These are phyloP conservation scores for Linum usitatissimum DNA, from an alignment of 345 rosid genomes.

Conservation along the genomic window DNA sequence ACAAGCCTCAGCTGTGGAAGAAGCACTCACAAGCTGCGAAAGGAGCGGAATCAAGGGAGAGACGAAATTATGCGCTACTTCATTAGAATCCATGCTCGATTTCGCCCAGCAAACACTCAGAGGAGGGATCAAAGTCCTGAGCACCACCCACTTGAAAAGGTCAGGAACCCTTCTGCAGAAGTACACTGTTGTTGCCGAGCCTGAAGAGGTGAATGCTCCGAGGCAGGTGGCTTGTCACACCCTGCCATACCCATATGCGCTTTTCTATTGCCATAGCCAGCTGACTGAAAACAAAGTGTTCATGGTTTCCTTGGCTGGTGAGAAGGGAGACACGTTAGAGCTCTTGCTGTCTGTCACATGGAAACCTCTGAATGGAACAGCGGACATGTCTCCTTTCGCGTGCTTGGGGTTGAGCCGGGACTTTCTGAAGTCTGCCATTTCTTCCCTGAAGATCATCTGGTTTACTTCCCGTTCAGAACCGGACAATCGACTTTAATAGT, in stretches of 20 bases:
- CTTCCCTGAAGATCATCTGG: constrained; percentile 30
- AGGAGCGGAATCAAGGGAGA: constrained; percentile 27
- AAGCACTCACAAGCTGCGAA: constrained; percentile 28
- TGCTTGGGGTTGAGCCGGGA: constrained; percentile 28
- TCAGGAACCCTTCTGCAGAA: constrained; percentile 19
- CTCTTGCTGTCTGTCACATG: constrained; percentile 39
- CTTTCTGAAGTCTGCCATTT: constrained; percentile 33
- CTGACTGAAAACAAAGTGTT: constrained; percentile 23
- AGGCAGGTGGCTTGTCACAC: constrained; percentile 33
- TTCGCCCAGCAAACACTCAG: constrained; percentile 22
- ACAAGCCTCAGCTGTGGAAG: constrained; percentile 20
- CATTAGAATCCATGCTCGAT: constrained; percentile 40
- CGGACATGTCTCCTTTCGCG: constrained; percentile 25
- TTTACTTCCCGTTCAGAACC: constrained; percentile 19
- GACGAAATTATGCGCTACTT: constrained; percentile 33
- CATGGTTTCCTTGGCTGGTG: constrained; percentile 23
- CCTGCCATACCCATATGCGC: constrained; percentile 26
- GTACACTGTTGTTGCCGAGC: constrained; percentile 19
- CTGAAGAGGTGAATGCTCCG: constrained; percentile 22
- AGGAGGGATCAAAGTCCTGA: constrained; percentile 7
- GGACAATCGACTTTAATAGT: too few relatives aligned
- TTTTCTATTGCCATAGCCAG: constrained; percentile 37
- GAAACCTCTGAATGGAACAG: constrained; percentile 37
- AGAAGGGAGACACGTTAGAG: constrained; percentile 28
- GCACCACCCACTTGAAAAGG: constrained; percentile 18